Base-by-base conservation (phyloP, 768 basidiomycete species). In the Lentinula detonsa region DNA sequence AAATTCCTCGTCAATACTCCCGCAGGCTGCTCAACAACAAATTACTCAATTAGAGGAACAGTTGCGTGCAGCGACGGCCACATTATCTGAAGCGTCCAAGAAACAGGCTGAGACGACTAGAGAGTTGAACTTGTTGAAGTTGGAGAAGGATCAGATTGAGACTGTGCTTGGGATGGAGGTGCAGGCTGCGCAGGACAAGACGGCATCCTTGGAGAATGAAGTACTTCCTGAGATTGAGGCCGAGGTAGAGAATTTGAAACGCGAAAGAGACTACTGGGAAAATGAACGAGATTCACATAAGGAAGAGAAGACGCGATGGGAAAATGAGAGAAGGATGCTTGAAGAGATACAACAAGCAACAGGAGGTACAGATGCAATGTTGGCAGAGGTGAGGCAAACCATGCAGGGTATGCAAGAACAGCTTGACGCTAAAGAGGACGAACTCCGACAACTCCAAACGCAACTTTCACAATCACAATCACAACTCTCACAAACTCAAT, bases 61-160 rank as follows among this genome's bases (percentile, higher is more conserved):
- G 69, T 74, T 93, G 43, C 82, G 81, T 60, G 81, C 82, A 15
- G 85, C 84, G 0, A 84, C 84, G 2, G 78, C 80, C 9, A 80
- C 86, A 0, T 72, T 90, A 28, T 75, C 81, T 1, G 80, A 76
- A 6, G 84, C 87, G 3, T 82, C 79, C 57, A 82, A 79, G 72
- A 83, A 85, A 65, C 85, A 85, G 65, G 84, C 76, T 5, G 84
- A 87, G 63, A 70, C 87, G 74, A 72, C 76, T 15, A 78, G 85
- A 53, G 90, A 91, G 64, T 65, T 91, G 56, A 81, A 84, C 9
- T 73, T 85, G 62, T 71, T 89, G 51, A 76, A 74, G 61, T 67
- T 87, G 59, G 91, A 92, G 69, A 91, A 89, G 73, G 80, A 85
- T 53, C 81, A 88, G 65, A 74, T 86, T 13, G 85, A 90, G 69